Evolutionary conservation across 148 eudicot genomes (phyloP), one percentile per base, ranked within the genome.

Genomic region (Cornus suecica): DNA sequence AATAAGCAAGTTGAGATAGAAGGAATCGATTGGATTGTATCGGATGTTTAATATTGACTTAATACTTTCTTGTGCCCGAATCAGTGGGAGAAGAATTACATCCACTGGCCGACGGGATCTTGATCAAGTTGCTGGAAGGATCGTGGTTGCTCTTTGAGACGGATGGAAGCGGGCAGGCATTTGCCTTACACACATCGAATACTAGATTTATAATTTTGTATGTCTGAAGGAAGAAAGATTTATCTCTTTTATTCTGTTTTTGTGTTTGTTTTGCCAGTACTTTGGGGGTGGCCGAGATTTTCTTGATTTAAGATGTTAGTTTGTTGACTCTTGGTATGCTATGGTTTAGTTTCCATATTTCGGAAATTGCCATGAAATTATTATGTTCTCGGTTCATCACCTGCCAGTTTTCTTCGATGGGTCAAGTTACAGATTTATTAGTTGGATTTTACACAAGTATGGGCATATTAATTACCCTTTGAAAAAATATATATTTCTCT

Each of bases 121-220:
- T 60, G 92, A 89, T 64, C 92, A 89, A 78, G 92, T 89, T 76
- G 88, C 90, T 45, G 92, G 92, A 10, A 79, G 85, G 60, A 78
- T 86, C 61, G 86, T 60, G 32, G 83, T 76, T 37, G 66, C 76
- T 45, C 70, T 66, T 48, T 84, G 79, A 78, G 71, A 58, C 45
- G 18, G 60, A 56, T 41, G 48, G 25, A 8, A 48, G 20, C 42
- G 9, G 7, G 42, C 42, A 37, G 8, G 42, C 42, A 6, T 8
- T 37, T 45, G 54, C 20, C 15, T 11, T 48, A 28, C 41, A 58
- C n/a, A 61, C 72, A 34, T 60, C 25, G 18, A 56, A 24, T 66
- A 56, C n/a, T 29, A 20, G 68, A 65, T 30, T 30, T 65, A 29
- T 29, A 16, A 29, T 28, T 15, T 11, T 32, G 5, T 32, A 0